phyloP scores from a whole-genome alignment of 1,139 yeast genomes.

The Sugiyamaella grinbergsii region DNA sequence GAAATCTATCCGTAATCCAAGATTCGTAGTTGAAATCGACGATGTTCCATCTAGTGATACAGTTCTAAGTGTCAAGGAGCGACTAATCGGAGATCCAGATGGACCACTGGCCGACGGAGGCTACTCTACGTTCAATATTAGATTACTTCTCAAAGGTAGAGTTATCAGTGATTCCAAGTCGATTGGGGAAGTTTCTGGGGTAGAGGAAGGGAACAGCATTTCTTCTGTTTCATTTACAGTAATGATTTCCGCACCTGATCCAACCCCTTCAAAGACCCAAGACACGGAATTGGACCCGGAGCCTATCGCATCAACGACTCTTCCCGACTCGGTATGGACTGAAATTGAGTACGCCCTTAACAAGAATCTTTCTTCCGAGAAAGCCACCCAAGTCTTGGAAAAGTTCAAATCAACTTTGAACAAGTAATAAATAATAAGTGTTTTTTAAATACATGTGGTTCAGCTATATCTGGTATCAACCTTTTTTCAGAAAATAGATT shows the following conservation, averaged over 20 bases:
- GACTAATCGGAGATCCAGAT: constrained; percentile 36
- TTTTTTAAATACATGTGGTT: too few relatives aligned
- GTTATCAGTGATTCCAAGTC: constrained; percentile 37
- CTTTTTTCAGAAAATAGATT: neutral
- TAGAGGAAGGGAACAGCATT: constrained; percentile 1
- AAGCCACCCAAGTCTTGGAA: constrained; percentile 25
- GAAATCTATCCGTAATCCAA: constrained; percentile 39
- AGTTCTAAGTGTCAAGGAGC: constrained; percentile 37
- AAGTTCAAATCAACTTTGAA: constrained; percentile 18
- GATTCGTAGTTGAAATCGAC: constrained; percentile 34
- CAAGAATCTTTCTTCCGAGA: constrained; percentile 9
- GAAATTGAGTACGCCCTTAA: constrained; percentile 17
- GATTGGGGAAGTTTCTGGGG: constrained; percentile 14
- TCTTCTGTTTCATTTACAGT: constrained; percentile 19
- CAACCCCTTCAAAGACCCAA: neutral
- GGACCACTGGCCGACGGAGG: constrained; percentile 30
- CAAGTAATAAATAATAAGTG: neutral
- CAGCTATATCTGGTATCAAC: neutral
- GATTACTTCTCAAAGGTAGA: constrained; percentile 38
- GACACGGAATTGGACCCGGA: constrained; percentile 10
- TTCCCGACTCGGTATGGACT: constrained; percentile 19
- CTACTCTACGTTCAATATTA: constrained; percentile 28
- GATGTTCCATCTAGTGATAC: constrained; percentile 31
- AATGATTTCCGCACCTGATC: constrained; percentile 18
- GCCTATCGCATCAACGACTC: constrained; percentile 18